Evolutionary conservation across 139 green algal genomes (phyloP).

Genomic region (Nannochloris sp.): DNA sequence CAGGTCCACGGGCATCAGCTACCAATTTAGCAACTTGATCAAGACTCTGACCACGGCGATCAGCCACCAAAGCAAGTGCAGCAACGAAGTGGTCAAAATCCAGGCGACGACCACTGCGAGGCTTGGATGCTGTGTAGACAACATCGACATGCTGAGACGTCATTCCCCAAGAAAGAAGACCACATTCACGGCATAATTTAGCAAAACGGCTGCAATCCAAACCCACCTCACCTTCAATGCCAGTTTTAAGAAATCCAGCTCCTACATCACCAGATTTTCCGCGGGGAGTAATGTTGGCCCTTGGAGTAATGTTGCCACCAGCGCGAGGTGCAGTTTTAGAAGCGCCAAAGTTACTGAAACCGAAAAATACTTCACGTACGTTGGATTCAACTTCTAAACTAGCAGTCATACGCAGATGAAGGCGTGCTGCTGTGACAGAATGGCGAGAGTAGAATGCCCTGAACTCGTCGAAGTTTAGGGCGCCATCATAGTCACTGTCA

Average conservation of each 20-base stretch:
- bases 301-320: too few species aligned
- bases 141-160: neutral
- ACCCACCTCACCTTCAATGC: neutral
- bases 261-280: too few species aligned
- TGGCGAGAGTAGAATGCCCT: neutral
- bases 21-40: neutral
- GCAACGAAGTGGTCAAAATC: conserved; percentile 3
- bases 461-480: neutral
- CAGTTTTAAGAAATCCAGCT: neutral
- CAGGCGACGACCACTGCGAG: neutral
- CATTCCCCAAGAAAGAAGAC: neutral
- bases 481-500: conserved; percentile 4
- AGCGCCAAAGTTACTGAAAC: conserved; percentile 1
- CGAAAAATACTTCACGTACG: neutral
- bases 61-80: neutral
- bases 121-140: neutral
- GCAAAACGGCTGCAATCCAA: neutral
- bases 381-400: neutral
- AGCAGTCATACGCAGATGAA: neutral
- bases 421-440: neutral
- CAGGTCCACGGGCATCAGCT: neutral
- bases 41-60: neutral
- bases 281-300: too few species aligned
- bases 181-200: conserved; percentile 10
- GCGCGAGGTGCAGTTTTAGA: too few species aligned